Percentiles rank a stretch among this genome's conserved stretches.
These are phyloP conservation scores for Trypanosoma vivax DNA, from an alignment of 208 protist species.

Conservation along the genomic window DNA sequence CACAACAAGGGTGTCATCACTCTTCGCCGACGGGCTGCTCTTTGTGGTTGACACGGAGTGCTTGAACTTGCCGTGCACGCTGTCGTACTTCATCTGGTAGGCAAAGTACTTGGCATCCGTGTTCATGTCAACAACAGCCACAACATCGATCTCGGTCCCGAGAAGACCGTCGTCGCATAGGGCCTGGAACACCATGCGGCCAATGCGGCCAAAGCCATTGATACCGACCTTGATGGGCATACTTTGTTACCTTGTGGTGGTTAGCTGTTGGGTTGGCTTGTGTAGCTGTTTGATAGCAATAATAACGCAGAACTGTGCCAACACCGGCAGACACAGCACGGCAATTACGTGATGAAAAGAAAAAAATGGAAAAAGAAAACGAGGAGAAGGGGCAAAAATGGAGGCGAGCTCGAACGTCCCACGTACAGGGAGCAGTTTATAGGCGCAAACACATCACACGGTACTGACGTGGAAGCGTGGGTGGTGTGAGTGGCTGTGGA, in stretches of 20 bases:
- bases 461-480: too few relatives aligned
- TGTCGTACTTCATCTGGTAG: conserved; percentile 96
- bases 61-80: conserved; percentile 93
- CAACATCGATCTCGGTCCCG: conserved; percentile 82
- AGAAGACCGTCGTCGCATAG: conserved; percentile 61
- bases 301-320: too few relatives aligned
- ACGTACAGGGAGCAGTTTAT: too few relatives aligned
- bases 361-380: background rate
- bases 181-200: conserved; percentile 94
- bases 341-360: too few relatives aligned
- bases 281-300: background rate
- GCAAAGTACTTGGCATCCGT: conserved; percentile 95
- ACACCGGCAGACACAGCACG: too few relatives aligned
- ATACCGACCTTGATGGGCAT: conserved; percentile 90
- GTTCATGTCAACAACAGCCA: conserved; percentile 97
- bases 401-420: background rate
- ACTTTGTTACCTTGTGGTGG: background rate
- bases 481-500: too few relatives aligned
- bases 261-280: background rate
- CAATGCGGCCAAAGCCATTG: conserved; percentile 99
- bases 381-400: background rate
- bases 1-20: conserved; percentile 68
- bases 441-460: too few relatives aligned
- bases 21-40: conserved; percentile 50
- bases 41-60: conserved; percentile 63